phyloP scores from a whole-genome alignment of 1,284 basidiomycete genomes.

The Pseudozyma thailandica region DNA sequence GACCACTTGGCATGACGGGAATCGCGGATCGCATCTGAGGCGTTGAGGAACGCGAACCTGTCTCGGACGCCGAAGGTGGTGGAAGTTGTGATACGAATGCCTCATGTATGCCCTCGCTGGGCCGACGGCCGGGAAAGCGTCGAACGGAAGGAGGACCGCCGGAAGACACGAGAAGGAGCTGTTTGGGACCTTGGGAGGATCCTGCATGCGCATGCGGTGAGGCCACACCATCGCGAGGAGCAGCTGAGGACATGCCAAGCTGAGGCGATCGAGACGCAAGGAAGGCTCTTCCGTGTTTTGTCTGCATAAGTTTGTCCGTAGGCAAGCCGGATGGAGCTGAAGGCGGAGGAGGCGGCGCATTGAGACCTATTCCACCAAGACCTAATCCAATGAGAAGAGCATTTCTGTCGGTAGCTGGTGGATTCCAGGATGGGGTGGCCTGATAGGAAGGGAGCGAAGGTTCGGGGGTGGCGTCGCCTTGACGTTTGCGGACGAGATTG shows the following conservation, averaged over 20 bases:
- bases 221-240: slow-evolving; percentile 3
- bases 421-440: slow-evolving; percentile 14
- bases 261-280: slow-evolving; percentile 20
- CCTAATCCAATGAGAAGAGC: slow-evolving; percentile 38
- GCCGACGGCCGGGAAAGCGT: slow-evolving; percentile 30
- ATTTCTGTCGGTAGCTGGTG: slow-evolving; percentile 24
- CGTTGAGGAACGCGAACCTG: slow-evolving; percentile 27
- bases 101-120: slow-evolving; percentile 27
- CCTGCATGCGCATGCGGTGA: background rate
- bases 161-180: slow-evolving; percentile 34
- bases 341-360: slow-evolving; percentile 3
- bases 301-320: slow-evolving; percentile 11
- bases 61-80: slow-evolving; percentile 6
- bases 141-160: slow-evolving; percentile 29
- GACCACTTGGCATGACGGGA: slow-evolving; percentile 43
- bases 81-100: slow-evolving; percentile 8
- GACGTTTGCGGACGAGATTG: slow-evolving; percentile 39
- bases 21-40: slow-evolving; percentile 37
- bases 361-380: slow-evolving; percentile 20
- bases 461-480: slow-evolving; percentile 15
- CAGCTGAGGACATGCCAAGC: slow-evolving; percentile 1
- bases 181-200: slow-evolving; percentile 24
- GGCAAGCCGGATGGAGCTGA: background rate
- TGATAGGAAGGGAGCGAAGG: slow-evolving; percentile 22
- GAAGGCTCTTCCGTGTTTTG: slow-evolving; percentile 3